Percentiles rank a stretch among this genome's conserved stretches.
phyloP scores from a whole-genome alignment of 179 eudicot species.

The Vitellaria paradoxa region DNA sequence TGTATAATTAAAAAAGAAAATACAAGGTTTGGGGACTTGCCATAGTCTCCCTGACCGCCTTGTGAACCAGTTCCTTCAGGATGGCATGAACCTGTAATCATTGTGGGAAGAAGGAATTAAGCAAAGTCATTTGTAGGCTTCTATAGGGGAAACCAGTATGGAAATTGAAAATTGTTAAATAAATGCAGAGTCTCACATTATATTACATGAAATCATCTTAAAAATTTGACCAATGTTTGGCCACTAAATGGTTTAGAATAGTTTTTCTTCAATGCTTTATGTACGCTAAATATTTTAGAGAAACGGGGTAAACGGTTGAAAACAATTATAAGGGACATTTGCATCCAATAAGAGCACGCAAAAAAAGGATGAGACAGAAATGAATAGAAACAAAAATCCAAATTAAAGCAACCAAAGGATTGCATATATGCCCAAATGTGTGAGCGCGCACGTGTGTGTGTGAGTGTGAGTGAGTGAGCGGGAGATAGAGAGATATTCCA shows the following conservation, averaged over 20 bases:
- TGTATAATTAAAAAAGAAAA: neutral
- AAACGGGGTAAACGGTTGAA: neutral
- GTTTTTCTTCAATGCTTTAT: neutral
- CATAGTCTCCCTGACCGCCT: constrained; percentile 74
- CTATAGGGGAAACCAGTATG: neutral
- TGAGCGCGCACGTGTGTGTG: no score
- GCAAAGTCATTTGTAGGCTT: neutral
- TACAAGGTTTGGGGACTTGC: constrained; percentile 30
- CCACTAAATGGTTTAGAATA: neutral
- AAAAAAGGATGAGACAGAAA: neutral
- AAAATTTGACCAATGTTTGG: neutral
- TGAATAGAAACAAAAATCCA: neutral
- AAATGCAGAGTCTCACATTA: neutral
- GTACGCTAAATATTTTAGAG: neutral
- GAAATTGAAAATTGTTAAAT: neutral
- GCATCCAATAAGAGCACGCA: neutral
- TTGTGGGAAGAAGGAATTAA: constrained; percentile 14
- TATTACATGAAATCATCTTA: neutral
- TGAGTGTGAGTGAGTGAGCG: no score
- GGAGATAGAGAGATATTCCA: no score
- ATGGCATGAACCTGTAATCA: constrained; percentile 78
- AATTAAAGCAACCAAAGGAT: no score
- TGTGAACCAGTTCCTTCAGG: constrained; percentile 85
- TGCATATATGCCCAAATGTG: no score
- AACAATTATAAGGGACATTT: neutral